A percentile compares a stretch with the other conserved stretches of the same genome.
phyloP scores from a whole-genome alignment of 169 alveolate species.

The Theileria orientalis region DNA sequence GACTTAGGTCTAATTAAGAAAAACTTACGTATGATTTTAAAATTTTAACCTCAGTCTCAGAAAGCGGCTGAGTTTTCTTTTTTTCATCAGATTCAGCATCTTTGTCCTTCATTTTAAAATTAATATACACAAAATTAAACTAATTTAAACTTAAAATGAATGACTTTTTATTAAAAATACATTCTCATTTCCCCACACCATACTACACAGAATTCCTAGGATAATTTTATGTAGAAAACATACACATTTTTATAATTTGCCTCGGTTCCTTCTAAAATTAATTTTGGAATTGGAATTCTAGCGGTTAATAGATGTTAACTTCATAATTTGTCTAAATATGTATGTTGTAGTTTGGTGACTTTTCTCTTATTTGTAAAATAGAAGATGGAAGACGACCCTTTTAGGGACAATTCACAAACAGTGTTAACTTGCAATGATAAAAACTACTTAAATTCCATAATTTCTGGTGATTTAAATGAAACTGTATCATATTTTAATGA shows the following conservation, averaged over 20 bases:
- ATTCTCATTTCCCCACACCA: conserved; percentile 21
- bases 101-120: conserved; percentile 19
- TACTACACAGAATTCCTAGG: background rate
- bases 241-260: background rate
- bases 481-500: background rate
- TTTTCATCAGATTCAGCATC: conserved; percentile 54
- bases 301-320: background rate
- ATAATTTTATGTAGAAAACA: background rate
- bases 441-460: conserved; percentile 19
- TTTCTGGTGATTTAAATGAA: background rate
- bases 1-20: background rate
- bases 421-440: conserved; percentile 9
- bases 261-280: background rate
- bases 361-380: too few species aligned
- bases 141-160: background rate
- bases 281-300: background rate
- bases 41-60: conserved; percentile 61
- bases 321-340: background rate
- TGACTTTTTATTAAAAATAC: background rate
- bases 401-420: background rate
- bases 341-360: background rate
- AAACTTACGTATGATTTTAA: conserved; percentile 59
- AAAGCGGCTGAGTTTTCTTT: conserved; percentile 43
- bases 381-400: background rate
- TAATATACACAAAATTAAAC: conserved; percentile 4